Percentiles rank a stretch among this genome's conserved stretches.
These are phyloP conservation scores for Talaromyces piceae DNA, from an alignment of 2,329 filamentous ascomycete species.

Conservation along the genomic window DNA sequence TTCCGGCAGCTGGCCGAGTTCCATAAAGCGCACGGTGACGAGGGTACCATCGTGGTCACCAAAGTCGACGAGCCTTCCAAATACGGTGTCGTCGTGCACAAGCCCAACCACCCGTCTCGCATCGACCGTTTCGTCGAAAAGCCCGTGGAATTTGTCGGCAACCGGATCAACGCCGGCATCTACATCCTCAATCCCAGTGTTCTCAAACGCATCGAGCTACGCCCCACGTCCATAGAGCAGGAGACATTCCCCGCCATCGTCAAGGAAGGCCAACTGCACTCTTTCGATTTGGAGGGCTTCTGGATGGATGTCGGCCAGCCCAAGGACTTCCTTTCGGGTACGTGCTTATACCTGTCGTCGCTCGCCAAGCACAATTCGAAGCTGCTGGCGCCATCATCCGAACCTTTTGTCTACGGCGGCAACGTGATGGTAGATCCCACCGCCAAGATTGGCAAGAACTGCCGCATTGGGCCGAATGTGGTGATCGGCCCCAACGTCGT, in stretches of 20 bases:
- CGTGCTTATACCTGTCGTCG: constrained; percentile 90
- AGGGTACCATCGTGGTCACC: constrained; percentile 96
- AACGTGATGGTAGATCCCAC: constrained; percentile 93
- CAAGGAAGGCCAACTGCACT: constrained; percentile 83
- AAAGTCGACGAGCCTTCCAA: constrained; percentile 99
- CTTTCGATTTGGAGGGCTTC: constrained; percentile 93
- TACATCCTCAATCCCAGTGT: constrained; percentile 95
- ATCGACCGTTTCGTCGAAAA: constrained; percentile 99
- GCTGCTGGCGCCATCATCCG: constrained; percentile 63
- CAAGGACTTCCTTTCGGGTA: constrained; percentile 95
- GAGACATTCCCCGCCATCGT: constrained; percentile 96
- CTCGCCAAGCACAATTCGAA: constrained; percentile 85
- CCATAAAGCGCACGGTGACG: constrained; percentile 86
- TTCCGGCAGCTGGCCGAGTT: constrained; percentile 84
- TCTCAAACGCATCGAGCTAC: constrained; percentile 84
- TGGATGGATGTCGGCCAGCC: constrained; percentile 99
- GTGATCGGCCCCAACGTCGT: constrained; percentile 90
- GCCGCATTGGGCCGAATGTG: constrained; percentile 94
- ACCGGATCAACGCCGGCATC: constrained; percentile 97
- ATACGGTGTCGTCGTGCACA: constrained; percentile 97
- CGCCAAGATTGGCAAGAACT: constrained; percentile 96
- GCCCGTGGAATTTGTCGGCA: constrained; percentile 95
- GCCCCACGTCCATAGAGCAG: constrained; percentile 95
- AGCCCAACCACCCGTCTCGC: constrained; percentile 78
- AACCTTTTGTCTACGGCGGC: constrained; percentile 80